Percentiles rank a stretch among this genome's conserved stretches.
Evolutionary conservation across 2,329 filamentous ascomycete species (phyloP).

Genomic region (Raffaelea deltoideospora): DNA sequence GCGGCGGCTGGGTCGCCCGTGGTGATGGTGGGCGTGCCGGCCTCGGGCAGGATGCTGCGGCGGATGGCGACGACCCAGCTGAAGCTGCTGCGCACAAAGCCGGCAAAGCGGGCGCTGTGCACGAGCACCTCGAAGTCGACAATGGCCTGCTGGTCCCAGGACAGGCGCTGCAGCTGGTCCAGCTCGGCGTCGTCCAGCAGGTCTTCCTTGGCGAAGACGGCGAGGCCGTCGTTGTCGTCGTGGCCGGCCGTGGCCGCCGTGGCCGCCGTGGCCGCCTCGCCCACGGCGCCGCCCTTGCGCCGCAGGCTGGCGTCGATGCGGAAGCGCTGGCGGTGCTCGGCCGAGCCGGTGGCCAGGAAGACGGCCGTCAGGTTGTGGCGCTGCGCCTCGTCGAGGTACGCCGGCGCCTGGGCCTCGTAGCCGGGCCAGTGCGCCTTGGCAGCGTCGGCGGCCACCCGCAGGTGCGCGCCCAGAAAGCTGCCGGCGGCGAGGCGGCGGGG

Average conservation of each 20-base stretch:
- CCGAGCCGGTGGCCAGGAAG: slow-evolving; percentile 22
- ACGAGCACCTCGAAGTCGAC: slow-evolving; percentile 8
- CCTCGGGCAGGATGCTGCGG: slow-evolving; percentile 8
- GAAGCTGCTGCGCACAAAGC: slow-evolving; percentile 9
- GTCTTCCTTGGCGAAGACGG: slow-evolving; percentile 19
- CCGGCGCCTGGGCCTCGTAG: slow-evolving; percentile 19
- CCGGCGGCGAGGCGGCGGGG: slow-evolving; percentile 11
- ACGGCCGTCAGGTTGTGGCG: slow-evolving; percentile 14
- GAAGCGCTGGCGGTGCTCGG: slow-evolving; percentile 15
- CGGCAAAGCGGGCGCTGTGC: slow-evolving; percentile 6
- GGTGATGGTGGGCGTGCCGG: slow-evolving; percentile 2
- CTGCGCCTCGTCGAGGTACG: slow-evolving; percentile 20
- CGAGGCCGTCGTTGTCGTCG: no score
- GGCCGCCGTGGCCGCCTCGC: slow-evolving; percentile 12
- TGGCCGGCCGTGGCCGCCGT: no score
- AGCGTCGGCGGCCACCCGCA: slow-evolving; percentile 20
- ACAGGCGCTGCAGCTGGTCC: slow-evolving; percentile 15
- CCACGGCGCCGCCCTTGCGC: no score
- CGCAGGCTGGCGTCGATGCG: no score
- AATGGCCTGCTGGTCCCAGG: slow-evolving; percentile 13
- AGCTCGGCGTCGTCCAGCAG: slow-evolving; percentile 17
- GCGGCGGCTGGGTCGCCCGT: no score
- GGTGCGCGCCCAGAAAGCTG: slow-evolving; percentile 21
- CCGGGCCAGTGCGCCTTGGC: slow-evolving; percentile 16
- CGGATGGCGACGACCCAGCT: slow-evolving; percentile 7